Evolutionary conservation across 768 basidiomycete species (phyloP), one percentile per base, ranked within the genome.

Genomic region (Cystoderma amianthinum): DNA sequence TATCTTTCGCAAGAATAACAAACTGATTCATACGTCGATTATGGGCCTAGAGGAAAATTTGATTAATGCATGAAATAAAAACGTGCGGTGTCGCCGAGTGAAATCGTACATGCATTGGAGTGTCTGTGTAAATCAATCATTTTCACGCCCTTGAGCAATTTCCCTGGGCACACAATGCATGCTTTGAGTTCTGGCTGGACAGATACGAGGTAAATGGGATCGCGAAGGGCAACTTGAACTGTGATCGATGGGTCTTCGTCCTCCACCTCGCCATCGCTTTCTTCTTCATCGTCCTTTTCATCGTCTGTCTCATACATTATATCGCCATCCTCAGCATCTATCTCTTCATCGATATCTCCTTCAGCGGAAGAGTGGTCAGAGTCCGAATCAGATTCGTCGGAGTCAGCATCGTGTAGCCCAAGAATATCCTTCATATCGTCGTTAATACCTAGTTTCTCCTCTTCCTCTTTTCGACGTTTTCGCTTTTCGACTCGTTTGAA

Each of bases 401-500:
- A 83, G 57, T 88, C 82, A 1, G 83, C 84, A 48, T 87, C 81
- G 32, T 85, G 69, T 47, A 88, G 54, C 18, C 83, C 85, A 10
- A 86, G 60, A 24, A 78, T 54, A 36, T 76, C 76, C 52, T 72
- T 83, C 64, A 68, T 65, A n/a, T 80, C 80, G 23, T 71, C 74
- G 43, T 84, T 76, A 4, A 84, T 49, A 0, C 77, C 81, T 24
- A 82, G 68, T 12, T 76, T 72, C 55, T 82, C 80, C 15, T 76
- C 72, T 55, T 82, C 80, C 46, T 83, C 82, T 44, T 67, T 71
- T 50, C 72, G 80, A 51, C 68, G 69, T 18, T 69, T 72, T 35
- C 80, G 72, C 55, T 80, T 87, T 48, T 80, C 80, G 5, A 86
- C 69, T 44, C 87, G 76, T 62, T 90, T 89, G 69, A 86, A 87